phyloP scores from a whole-genome alignment of 2,329 filamentous ascomycete species.

The Neonectria magnoliae region DNA sequence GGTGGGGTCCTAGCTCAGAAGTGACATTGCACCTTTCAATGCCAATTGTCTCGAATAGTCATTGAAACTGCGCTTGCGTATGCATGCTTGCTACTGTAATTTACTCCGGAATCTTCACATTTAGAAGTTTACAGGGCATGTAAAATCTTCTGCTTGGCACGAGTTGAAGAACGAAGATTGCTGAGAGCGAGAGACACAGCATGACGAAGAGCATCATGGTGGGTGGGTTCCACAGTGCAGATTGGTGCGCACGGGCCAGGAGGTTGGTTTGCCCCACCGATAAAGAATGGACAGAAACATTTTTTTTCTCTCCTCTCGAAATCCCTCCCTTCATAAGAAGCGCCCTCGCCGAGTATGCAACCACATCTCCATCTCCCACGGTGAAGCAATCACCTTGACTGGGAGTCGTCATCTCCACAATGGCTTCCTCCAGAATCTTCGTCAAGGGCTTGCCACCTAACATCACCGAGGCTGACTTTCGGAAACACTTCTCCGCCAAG shows the following conservation, averaged over 20 bases:
- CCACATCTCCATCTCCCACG: conserved; percentile 30
- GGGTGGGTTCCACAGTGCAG: conserved; percentile 33
- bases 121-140: not conserved
- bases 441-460: conserved; percentile 87
- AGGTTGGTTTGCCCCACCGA: conserved; percentile 32
- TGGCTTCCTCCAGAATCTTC: conserved; percentile 76
- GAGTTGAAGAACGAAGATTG: conserved; percentile 32
- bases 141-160: not conserved
- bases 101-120: not conserved
- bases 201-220: conserved; percentile 17
- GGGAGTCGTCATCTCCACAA: conserved; percentile 45
- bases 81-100: not conserved
- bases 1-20: not conserved
- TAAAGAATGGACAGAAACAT: conserved; percentile 42
- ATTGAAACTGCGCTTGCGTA: not conserved
- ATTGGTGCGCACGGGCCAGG: conserved; percentile 38
- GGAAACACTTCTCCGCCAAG: conserved; percentile 83
- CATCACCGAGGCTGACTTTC: conserved; percentile 85
- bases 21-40: not conserved
- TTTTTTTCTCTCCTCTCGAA: conserved; percentile 40
- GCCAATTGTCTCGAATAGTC: not conserved
- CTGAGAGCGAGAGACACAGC: conserved; percentile 24
- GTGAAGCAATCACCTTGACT: conserved; percentile 39
- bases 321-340: conserved; percentile 38
- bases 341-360: conserved; percentile 40